phyloP scores from a whole-genome alignment of 2,329 filamentous ascomycete genomes.

The Incumbomyces delicatus region DNA sequence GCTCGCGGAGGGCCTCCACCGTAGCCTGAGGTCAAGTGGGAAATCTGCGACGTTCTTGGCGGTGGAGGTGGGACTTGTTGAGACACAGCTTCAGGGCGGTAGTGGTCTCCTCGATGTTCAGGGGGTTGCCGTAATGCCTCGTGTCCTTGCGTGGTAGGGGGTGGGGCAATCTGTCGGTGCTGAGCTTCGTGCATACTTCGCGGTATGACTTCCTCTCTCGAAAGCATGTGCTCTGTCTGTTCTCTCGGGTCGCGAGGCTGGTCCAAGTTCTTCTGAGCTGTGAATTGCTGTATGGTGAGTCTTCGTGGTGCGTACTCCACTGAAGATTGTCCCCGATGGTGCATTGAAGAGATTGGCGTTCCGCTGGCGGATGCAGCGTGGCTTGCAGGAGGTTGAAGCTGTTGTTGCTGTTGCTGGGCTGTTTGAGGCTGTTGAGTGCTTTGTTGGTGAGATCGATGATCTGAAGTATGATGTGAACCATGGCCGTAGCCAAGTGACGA shows the following conservation, averaged over 20 bases:
- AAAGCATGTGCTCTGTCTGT: background rate
- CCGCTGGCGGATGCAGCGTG: conserved; percentile 17
- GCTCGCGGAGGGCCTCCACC: conserved; percentile 1
- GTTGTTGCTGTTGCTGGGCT: conserved; percentile 6
- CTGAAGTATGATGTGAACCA: background rate
- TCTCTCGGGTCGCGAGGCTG: conserved; percentile 6
- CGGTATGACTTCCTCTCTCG: background rate
- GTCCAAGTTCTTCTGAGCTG: conserved; percentile 17
- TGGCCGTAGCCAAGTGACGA: conserved; percentile 13
- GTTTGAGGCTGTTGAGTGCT: background rate
- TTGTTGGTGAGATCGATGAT: background rate
- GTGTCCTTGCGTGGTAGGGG: conserved; percentile 15
- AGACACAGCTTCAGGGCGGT: conserved; percentile 13
- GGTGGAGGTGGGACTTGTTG: conserved; percentile 21
- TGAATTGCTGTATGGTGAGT: conserved; percentile 19
- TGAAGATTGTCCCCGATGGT: conserved; percentile 14
- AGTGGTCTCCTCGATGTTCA: conserved; percentile 10
- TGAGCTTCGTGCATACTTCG: background rate
- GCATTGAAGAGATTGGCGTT: conserved; percentile 18
- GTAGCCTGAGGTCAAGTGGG: background rate
- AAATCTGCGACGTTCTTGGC: conserved; percentile 1
- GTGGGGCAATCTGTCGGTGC: background rate
- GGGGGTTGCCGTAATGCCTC: conserved; percentile 20
- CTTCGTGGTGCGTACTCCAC: conserved; percentile 11
- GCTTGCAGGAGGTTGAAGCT: conserved; percentile 8